Percentiles rank a stretch among this genome's conserved stretches.
Evolutionary conservation across 345 rosid genomes (phyloP).

Genomic region (Noccaea bulbosa): DNA sequence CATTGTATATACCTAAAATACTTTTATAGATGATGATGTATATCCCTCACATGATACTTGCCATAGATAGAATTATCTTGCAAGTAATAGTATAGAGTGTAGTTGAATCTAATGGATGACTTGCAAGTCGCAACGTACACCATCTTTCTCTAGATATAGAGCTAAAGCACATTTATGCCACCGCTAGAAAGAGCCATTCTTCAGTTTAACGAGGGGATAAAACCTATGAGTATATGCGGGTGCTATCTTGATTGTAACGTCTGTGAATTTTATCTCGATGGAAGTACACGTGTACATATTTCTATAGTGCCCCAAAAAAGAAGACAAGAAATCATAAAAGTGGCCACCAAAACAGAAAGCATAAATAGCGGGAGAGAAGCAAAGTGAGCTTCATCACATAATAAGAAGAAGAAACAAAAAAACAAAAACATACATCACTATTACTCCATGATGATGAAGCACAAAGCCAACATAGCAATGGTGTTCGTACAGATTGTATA

Average conservation of each 20-base stretch:
- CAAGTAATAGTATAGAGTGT: no score
- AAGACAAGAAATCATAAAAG: conserved; percentile 21
- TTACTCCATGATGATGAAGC: conserved; percentile 38
- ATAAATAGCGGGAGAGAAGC: conserved; percentile 37
- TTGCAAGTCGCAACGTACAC: conserved; percentile 17
- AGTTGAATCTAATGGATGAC: background rate
- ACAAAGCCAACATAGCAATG: conserved; percentile 71
- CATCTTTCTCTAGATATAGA: conserved; percentile 16
- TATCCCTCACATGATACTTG: no score
- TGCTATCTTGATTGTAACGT: conserved; percentile 28
- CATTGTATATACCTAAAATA: no score
- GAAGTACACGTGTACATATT: conserved; percentile 40
- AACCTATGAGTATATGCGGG: background rate
- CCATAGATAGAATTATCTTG: no score
- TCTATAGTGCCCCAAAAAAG: background rate
- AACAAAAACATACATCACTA: conserved; percentile 8
- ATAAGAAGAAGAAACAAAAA: background rate
- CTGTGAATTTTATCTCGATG: conserved; percentile 19
- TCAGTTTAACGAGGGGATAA: background rate
- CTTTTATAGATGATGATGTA: no score
- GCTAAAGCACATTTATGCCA: conserved; percentile 9
- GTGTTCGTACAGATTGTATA: conserved; percentile 60
- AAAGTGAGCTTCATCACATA: conserved; percentile 14
- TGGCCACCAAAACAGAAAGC: conserved; percentile 34
- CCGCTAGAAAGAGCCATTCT: background rate